Base-by-base conservation (phyloP, 176 grass and related monocot genomes). In the Cymbopogon citratus region DNA sequence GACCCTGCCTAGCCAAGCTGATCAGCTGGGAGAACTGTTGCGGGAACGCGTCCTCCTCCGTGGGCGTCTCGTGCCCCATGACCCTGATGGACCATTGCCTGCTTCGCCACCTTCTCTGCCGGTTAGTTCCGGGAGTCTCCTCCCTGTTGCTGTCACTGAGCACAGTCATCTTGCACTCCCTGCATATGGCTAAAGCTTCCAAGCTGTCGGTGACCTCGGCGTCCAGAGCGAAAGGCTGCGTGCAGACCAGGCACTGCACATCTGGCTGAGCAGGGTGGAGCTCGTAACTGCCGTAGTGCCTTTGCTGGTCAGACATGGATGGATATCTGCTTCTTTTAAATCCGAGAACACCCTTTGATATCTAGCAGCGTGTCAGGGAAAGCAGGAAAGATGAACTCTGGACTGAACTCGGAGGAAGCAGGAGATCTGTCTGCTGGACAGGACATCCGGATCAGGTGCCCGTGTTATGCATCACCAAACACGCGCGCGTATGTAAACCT, bases 171-270 rank as follows among this genome's bases (percentile, higher is more conserved):
- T 93, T 89, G 76, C 93, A 97, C 9, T 91, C 93, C 19, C 83
- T 76, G 81, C 93, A 97, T 83, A 98, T 95, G 3, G 86, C 87
- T 78, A 98, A 81, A 72, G 95, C 89, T 90, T 98, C 90, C 18
- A 95, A 89, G 81, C 88, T 89, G 54, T 91, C 85, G 21, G 79
- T 84, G 54, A 94, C 70, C 78, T 92, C 84, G 7, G 90, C 35
- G 27, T 92, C 90, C 71, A 98, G 85, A 88, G 84, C 76, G 54
- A 98, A 93, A 51, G 79, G 83, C 13, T 75, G 88, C 19, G 91
- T 87, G 87, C 95, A 98, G 73, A 98, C 82, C 38, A 98, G 83
- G 67, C 95, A 98, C 41, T 87, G 92, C 16, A 78, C 67, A 9
- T 90, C 92, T 56, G 69, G 54, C 44, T 85, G 84, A 14, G 44